phyloP scores from a whole-genome alignment of 2,329 filamentous ascomycete species.

The Hypoxylon sp. region DNA sequence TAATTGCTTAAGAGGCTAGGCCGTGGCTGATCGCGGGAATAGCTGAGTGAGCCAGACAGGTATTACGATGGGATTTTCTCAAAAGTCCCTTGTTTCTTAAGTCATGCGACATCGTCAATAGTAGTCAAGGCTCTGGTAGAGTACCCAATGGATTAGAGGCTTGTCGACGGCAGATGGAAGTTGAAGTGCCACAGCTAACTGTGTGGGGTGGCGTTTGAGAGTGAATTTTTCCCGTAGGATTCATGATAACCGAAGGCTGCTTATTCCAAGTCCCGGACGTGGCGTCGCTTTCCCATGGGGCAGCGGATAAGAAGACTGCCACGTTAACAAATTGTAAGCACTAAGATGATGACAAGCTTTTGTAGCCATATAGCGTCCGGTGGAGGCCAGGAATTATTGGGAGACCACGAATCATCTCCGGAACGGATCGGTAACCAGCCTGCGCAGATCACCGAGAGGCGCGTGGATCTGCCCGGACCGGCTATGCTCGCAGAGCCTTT shows the following conservation, averaged over 20 bases:
- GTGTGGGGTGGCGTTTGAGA: neutral
- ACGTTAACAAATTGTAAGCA: conserved; percentile 10
- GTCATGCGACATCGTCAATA: conserved; percentile 11
- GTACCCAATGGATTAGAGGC: neutral
- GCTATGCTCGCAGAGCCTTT: conserved; percentile 10
- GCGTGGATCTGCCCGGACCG: conserved; percentile 25
- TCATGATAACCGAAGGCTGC: neutral
- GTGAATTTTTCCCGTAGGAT: conserved; percentile 6
- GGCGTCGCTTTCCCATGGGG: conserved; percentile 7
- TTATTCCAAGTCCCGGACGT: neutral
- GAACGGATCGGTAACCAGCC: conserved; percentile 34
- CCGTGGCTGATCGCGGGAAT: neutral
- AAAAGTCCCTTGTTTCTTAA: conserved; percentile 10
- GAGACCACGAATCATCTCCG: conserved; percentile 19
- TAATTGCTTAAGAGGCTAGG: neutral
- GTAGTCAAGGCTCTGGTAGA: conserved; percentile 6
- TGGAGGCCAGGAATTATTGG: conserved; percentile 10
- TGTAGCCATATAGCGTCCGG: conserved; percentile 5
- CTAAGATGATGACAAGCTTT: conserved; percentile 14
- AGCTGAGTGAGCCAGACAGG: neutral
- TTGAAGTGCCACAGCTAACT: neutral
- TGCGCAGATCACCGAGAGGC: conserved; percentile 32
- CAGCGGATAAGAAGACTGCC: neutral
- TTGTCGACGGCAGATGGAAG: neutral
- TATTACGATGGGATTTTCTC: neutral